Evolutionary conservation across 83 land plant species (phyloP), one percentile per base, ranked within the genome.

Genomic region (Diphasiastrum complanatum): DNA sequence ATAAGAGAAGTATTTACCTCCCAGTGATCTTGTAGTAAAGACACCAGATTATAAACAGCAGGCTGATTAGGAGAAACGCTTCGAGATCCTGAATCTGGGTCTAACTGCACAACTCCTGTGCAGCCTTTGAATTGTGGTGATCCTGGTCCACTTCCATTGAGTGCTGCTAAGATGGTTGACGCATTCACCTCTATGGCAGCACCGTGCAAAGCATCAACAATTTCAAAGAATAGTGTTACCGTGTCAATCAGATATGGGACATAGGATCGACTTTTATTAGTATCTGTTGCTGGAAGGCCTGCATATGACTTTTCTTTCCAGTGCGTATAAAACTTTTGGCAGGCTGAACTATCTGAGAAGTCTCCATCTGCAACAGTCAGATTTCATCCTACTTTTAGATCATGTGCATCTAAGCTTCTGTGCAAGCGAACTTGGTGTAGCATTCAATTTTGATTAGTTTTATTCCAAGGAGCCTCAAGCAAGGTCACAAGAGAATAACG

Each of bases 161-260:
- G 30, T 23, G 56, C 56, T 23, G 56, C 26, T 3, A 52, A 24
- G 2, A 52, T 33, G 4, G 56, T 14, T 27, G 56, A 52, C 3
- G 56, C 25, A 52, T 52, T 52, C 4, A 52, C 56, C 3, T 29
- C 5, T 52, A 27, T 3, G 30, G 40, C 53, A n/a, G n/a, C 45
- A 27, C 47, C 33, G 19, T 51, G 47, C 19, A 62, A 66, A 37
- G 19, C 60, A 53, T 70, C 67, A 47, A 70, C 65, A 31, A 45
- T 32, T 20, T 16, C n/a, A 25, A 51, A 70, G 29, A 29, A 70
- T 12, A 52, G 40, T 11, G 51, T 47, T 27, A 70, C 67, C 5
- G 73, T 61, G 32, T 70, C 73, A 41, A 70, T 51, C 30, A 62
- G 56, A 14, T 62, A 43, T 11, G 73, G 55, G 1, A 52, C 67